Evolutionary conservation across 345 rosid species (phyloP).

Genomic region (Citrus trifoliata): DNA sequence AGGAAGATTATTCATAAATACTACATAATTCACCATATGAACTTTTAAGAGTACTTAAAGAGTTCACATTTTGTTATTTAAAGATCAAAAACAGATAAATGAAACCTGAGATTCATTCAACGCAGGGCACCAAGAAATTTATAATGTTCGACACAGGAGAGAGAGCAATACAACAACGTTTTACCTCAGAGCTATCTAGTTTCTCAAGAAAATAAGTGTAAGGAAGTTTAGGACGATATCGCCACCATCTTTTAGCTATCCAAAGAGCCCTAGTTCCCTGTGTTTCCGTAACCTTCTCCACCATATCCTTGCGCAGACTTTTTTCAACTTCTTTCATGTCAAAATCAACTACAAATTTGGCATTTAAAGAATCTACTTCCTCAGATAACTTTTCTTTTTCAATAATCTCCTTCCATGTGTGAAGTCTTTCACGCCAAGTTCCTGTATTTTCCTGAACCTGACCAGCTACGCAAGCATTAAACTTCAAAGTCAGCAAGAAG

Average conservation of each 20-base stretch:
- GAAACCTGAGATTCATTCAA: not conserved
- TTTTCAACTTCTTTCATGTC: conserved; percentile 97
- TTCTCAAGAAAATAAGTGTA: conserved; percentile 91
- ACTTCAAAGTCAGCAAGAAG: not conserved
- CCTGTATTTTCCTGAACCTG: conserved; percentile 39
- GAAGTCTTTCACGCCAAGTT: conserved; percentile 82
- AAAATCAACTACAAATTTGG: conserved; percentile 88
- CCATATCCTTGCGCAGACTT: conserved; percentile 82
- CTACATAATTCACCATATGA: not conserved
- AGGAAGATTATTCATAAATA: not conserved
- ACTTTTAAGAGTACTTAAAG: not conserved
- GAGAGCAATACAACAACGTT: not conserved
- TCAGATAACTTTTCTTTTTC: conserved; percentile 65
- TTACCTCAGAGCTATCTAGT: conserved; percentile 88
- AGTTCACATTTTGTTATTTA: not conserved
- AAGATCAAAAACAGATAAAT: not conserved
- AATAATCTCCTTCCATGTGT: conserved; percentile 65
- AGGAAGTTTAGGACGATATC: conserved; percentile 88
- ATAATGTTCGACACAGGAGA: not conserved
- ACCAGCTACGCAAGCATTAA: conserved; percentile 33
- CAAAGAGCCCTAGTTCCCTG: conserved; percentile 79
- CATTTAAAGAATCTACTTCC: conserved; percentile 51
- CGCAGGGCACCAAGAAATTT: not conserved
- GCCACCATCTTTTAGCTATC: conserved; percentile 99
- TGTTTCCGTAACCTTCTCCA: conserved; percentile 52